A percentile compares a stretch with the other conserved stretches of the same genome.
These are phyloP conservation scores for Globisporangium okanoganense DNA, from an alignment of 352 stramenopile species.

Conservation along the genomic window DNA sequence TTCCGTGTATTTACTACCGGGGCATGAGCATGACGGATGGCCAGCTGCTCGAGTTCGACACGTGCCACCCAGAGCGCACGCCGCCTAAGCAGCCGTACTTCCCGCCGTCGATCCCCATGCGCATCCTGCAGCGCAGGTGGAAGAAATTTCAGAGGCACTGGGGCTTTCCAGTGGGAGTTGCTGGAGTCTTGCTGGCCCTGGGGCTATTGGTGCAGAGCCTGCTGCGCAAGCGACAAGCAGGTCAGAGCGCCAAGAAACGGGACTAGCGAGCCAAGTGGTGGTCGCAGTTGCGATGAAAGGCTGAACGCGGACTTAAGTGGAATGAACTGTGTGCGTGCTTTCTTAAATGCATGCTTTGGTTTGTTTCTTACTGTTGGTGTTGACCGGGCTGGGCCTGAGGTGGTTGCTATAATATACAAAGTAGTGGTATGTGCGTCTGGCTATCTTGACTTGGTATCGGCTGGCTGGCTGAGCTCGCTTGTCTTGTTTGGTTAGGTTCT, in stretches of 20 bases:
- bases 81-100: constrained; percentile 50
- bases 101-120: constrained; percentile 54
- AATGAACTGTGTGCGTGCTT: too few species aligned
- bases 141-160: constrained; percentile 50
- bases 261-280: background rate
- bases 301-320: too few species aligned
- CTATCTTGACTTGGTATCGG: background rate
- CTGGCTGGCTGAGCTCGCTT: background rate
- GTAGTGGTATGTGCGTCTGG: background rate
- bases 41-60: constrained; percentile 70
- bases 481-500: background rate
- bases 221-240: background rate
- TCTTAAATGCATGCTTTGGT: background rate
- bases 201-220: background rate
- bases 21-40: constrained; percentile 57
- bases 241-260: background rate
- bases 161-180: background rate
- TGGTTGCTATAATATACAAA: too few species aligned
- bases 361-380: background rate
- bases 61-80: constrained; percentile 65
- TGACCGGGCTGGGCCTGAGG: too few species aligned
- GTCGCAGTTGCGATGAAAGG: background rate
- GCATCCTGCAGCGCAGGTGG: constrained; percentile 42
- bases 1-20: constrained; percentile 66
- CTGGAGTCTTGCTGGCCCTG: background rate